Evolutionary conservation across 306 rosid genomes (phyloP), one percentile per base, ranked within the genome.

Genomic region (Rosa lucieae): DNA sequence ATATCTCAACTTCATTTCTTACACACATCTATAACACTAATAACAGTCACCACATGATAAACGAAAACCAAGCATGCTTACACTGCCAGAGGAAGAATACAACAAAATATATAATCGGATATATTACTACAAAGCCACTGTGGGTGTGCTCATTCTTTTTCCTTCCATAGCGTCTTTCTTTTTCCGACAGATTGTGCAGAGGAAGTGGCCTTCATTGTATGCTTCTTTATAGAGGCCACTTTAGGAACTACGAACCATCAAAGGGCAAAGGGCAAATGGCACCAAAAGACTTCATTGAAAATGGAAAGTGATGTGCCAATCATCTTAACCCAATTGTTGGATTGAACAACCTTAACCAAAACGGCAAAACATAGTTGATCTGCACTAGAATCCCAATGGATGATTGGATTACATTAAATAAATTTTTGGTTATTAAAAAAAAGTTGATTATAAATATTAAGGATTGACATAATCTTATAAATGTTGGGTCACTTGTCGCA

Each of bases 151-250:
- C 10, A 94, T 84, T 87, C 96, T 84, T 83, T 93, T 95, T 62
- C 98, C 99, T 90, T 95, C 99, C 96, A 93, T 93, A 74, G 98
- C 99, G 58, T 94, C 99, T 88, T 92, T 94, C 89, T 94, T 94
- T 81, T 79, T 92, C 72, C 89, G 87, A 83, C 99, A 94, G 73
- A 77, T 87, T 21, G 91, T 47, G 71, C 99, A 94, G 85, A 94
- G 97, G 83, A 94, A 93, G 42, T 96, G 98, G 13, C 99, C 98
- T 88, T 93, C 98, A 2, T 32, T 32, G 37, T 70, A 39, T 42
- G 70, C 40, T 72, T 32, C 23, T 56, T 78, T 73, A 35, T 70
- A 20, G 23, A 81, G 75, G 29, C 79, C 88, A 78, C 88, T 81
- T 74, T 12, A 56, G 78, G 79, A 81, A 68, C 72, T 80, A 73